These are phyloP conservation scores for Metroxylon sagu DNA, from an alignment of 176 grass and related monocot species.

Conservation along the genomic window DNA sequence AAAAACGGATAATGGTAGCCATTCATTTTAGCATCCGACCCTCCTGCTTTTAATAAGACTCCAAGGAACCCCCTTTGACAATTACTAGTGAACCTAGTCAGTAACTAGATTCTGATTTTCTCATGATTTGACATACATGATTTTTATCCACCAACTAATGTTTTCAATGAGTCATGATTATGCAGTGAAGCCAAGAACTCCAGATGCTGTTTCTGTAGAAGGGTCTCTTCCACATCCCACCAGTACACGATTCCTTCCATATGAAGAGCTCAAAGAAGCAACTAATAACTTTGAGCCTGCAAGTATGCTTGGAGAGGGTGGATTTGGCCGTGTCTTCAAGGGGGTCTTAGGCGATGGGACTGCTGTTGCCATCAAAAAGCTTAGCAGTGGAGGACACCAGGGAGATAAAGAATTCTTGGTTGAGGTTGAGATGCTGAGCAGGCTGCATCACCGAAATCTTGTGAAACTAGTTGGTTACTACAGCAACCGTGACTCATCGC, in stretches of 20 bases:
- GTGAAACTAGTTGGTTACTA: conserved; percentile 98
- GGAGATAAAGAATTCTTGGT: conserved; percentile 96
- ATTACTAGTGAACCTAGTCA: too few relatives aligned
- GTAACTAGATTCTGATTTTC: too few relatives aligned
- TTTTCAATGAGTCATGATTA: not conserved
- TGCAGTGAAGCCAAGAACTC: conserved; percentile 59
- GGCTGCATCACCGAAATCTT: conserved; percentile 95
- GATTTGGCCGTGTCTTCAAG: conserved; percentile 92
- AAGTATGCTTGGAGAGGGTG: conserved; percentile 85
- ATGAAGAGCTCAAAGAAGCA: conserved; percentile 83
- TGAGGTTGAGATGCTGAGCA: conserved; percentile 99
- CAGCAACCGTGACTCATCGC: conserved; percentile 58
- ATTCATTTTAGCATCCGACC: too few relatives aligned
- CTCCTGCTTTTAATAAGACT: too few relatives aligned
- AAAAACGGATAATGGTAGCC: too few relatives aligned
- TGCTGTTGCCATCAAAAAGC: conserved; percentile 96
- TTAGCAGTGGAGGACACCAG: conserved; percentile 79
- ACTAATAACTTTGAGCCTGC: conserved; percentile 85
- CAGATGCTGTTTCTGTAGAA: conserved; percentile 67
- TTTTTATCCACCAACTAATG: too few relatives aligned
- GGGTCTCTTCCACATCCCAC: conserved; percentile 74
- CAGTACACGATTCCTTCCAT: conserved; percentile 84
- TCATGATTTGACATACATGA: too few relatives aligned
- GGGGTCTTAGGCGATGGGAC: conserved; percentile 71
- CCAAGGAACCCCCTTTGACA: too few relatives aligned